Base-by-base conservation (phyloP, 106 monocot genomes). In the Phalaenopsis aphrodite region DNA sequence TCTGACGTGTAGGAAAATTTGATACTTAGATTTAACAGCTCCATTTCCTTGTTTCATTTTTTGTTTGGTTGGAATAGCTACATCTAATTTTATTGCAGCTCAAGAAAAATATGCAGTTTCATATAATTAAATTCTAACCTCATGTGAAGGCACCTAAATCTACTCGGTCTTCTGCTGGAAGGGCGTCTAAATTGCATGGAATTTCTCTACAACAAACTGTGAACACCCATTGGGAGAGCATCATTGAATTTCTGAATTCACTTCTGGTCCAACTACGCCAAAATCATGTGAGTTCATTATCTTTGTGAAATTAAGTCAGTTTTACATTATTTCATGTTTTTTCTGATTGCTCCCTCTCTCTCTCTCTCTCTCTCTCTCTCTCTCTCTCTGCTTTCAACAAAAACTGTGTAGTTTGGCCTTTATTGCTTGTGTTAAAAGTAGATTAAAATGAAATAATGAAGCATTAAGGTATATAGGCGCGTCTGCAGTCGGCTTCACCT, bases 81-180 rank as follows among this genome's bases (percentile, higher is more conserved):
- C 39, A 69, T 69, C 14, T 69, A 38, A 69, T 69, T 30, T 69
- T 69, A 7, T 39, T 39, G 42, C 11, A 42, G 42, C 74, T 42
- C 3, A 43, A 3, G 7, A 74, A 76, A 23, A 48, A 41, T 17
- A 24, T 48, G 49, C 21, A 47, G 46, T 74, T 45, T 43, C 19
- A 45, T 76, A 8, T 48, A 24, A 48, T 46, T 76, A 47, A 76
- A 30, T 52, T 52, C 7, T 61, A 75, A 39, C 55, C 36, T 80
- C 61, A 17, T 68, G 46, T 87, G 84, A 80, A 98, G 98, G 98
- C 98, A 77, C 98, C 98, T 81, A 98, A 94, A 85, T 83, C 84
- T 57, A 78, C 80, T 81, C 84, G 90, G 56, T 78, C 58, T 38
- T 57, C 85, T 65, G 45, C 74, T 85, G 87, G 87, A 79, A 92